Percentiles rank a stretch among this genome's conserved stretches.
phyloP scores from a whole-genome alignment of 2,329 filamentous ascomycete species.

The Phyllosticta capitalensis region DNA sequence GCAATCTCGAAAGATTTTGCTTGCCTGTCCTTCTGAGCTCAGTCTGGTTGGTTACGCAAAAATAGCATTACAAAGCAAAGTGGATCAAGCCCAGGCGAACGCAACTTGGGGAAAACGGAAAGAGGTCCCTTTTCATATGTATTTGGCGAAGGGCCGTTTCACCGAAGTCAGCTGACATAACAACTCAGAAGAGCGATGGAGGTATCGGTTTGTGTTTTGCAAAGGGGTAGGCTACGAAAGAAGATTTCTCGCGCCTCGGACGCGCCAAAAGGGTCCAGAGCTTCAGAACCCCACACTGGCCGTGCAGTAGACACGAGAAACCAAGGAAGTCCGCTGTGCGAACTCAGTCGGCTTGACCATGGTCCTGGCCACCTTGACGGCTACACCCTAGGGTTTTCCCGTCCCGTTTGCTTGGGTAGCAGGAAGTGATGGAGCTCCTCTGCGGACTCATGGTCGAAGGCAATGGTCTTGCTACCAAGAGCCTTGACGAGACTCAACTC shows the following conservation, averaged over 20 bases:
- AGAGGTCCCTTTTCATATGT: background rate
- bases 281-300: background rate
- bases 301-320: background rate
- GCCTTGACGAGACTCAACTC: background rate
- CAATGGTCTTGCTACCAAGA: background rate
- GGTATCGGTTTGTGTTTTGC: background rate
- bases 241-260: no score
- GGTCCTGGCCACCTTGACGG: background rate
- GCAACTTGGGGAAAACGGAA: background rate
- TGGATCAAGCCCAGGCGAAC: background rate
- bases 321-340: background rate
- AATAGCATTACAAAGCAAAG: background rate
- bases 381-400: background rate
- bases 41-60: background rate
- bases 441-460: background rate
- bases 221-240: background rate
- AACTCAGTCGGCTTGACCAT: background rate
- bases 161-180: background rate
- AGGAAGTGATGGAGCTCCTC: background rate
- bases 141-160: background rate
- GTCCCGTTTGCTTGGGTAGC: background rate
- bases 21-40: conserved; percentile 4
- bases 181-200: background rate
- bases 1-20: no score
- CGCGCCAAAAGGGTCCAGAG: background rate